These are phyloP conservation scores for Choanephora cucurbitarum DNA, from an alignment of 371 early-diverging fungal species.

Conservation along the genomic window DNA sequence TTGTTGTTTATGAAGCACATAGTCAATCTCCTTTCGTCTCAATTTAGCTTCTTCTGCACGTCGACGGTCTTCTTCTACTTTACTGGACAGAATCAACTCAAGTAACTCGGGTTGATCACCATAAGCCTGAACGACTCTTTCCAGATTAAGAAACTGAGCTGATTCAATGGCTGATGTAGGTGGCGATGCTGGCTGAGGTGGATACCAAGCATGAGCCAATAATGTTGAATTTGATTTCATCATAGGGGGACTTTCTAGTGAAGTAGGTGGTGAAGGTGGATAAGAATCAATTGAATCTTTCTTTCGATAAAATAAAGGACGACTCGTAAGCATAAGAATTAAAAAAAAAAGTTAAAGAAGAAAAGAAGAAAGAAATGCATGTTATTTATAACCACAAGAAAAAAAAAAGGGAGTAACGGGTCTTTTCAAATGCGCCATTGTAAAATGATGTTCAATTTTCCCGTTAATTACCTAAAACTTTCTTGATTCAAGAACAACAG, in stretches of 20 bases:
- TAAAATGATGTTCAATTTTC: conserved; percentile 6
- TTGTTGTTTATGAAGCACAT: conserved; percentile 22
- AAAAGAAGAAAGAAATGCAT: neutral
- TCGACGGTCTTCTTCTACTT: conserved; percentile 59
- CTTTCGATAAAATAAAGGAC: conserved; percentile 5
- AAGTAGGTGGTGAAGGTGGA: conserved; percentile 25
- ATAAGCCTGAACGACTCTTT: conserved; percentile 46
- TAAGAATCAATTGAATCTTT: conserved; percentile 3
- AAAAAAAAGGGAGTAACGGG: conserved; percentile 33
- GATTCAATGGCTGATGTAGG: neutral
- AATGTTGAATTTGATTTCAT: conserved; percentile 8
- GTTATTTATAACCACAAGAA: conserved; percentile 2
- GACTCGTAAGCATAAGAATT: conserved; percentile 12
- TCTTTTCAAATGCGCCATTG: conserved; percentile 21
- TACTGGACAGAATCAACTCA: conserved; percentile 51
- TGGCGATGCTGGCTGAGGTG: neutral
- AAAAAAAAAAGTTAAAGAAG: neutral
- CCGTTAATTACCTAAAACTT: conserved; percentile 18
- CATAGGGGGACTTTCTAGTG: conserved; percentile 4
- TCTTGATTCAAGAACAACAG: neutral
- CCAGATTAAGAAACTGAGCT: conserved; percentile 31
- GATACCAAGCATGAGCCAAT: conserved; percentile 8
- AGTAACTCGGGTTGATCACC: conserved; percentile 52
- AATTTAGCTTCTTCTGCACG: conserved; percentile 57
- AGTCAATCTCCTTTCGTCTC: conserved; percentile 50